Percentiles rank a stretch among this genome's conserved stretches.
Conservation (phyloP, 2,329 filamentous ascomycete species). For the Penicillium sp. region DNA sequence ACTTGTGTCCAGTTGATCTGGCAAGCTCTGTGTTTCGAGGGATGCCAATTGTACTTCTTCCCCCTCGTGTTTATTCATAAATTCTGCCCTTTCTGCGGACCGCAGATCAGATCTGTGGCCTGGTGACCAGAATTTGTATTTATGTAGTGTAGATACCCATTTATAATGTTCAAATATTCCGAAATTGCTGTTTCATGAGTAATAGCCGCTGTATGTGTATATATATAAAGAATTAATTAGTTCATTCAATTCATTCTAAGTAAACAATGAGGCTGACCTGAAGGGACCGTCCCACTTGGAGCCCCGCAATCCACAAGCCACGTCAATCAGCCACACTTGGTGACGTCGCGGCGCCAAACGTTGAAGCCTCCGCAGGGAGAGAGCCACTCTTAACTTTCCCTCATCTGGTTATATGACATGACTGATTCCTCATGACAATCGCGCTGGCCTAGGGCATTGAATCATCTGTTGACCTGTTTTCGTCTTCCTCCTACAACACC, state of each 20-base stretch:
- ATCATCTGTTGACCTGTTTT: neutral
- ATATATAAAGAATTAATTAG: neutral
- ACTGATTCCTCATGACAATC: neutral
- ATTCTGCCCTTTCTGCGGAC: neutral
- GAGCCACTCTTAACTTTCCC: neutral
- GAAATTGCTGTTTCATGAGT: neutral
- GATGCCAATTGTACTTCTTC: constrained; percentile 11
- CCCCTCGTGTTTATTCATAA: constrained; percentile 6
- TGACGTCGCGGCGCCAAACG: constrained; percentile 1
- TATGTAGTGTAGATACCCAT: constrained; percentile 16
- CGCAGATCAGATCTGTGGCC: neutral
- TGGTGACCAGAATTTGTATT: constrained; percentile 5
- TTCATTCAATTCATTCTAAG: too few relatives aligned
- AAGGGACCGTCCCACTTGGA: neutral
- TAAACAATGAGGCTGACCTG: neutral
- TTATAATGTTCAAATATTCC: neutral
- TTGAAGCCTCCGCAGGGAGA: neutral
- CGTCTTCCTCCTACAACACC: neutral
- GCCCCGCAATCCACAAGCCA: constrained; percentile 3
- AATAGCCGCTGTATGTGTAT: neutral
- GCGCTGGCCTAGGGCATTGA: neutral
- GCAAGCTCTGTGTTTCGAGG: constrained; percentile 1
- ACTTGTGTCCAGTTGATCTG: neutral
- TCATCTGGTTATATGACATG: neutral
- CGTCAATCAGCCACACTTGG: neutral